These are phyloP conservation scores for Exophiala lecanii-corni DNA, from an alignment of 2,329 filamentous ascomycete genomes.

Conservation along the genomic window DNA sequence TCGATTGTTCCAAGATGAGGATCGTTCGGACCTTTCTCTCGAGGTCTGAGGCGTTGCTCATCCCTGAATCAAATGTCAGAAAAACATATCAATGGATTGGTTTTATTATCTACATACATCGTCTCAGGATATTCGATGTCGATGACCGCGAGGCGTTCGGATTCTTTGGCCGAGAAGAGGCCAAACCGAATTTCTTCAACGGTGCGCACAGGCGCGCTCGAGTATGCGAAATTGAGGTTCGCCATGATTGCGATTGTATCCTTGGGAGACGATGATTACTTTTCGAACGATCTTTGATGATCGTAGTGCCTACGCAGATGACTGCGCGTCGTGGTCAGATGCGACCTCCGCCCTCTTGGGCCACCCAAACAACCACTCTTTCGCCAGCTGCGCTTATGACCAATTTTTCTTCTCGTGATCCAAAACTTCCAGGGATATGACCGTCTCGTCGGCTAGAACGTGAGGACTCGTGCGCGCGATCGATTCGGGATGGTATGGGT, in stretches of 20 bases:
- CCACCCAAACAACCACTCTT: conserved; percentile 23
- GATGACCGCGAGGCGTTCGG: conserved; percentile 96
- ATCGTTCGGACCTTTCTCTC: conserved; percentile 89
- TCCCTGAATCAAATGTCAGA: conserved; percentile 49
- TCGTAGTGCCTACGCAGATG: conserved; percentile 21
- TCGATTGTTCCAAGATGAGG: conserved; percentile 95
- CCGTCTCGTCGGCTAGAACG: conserved; percentile 18
- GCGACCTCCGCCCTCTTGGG: conserved; percentile 25
- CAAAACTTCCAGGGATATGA: conserved; percentile 21
- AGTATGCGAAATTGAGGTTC: conserved; percentile 85
- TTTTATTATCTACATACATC: conserved; percentile 53
- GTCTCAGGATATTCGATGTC: conserved; percentile 98
- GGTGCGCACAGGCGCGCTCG: conserved; percentile 91
- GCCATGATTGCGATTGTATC: conserved; percentile 63
- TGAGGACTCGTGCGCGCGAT: conserved; percentile 20
- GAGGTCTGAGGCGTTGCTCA: conserved; percentile 84
- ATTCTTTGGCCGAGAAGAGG: conserved; percentile 94
- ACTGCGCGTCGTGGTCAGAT: conserved; percentile 22
- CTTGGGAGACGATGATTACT: conserved; percentile 22
- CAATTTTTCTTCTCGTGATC: conserved; percentile 17
- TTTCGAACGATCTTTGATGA: conserved; percentile 18
- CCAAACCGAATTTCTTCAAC: conserved; percentile 99
- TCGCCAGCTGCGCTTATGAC: conserved; percentile 23
- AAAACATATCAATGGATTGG: conserved; percentile 14
- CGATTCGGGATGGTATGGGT: conserved; percentile 21